phyloP scores from a whole-genome alignment of 106 monocot genomes.

The Xerophyta viscosa region DNA sequence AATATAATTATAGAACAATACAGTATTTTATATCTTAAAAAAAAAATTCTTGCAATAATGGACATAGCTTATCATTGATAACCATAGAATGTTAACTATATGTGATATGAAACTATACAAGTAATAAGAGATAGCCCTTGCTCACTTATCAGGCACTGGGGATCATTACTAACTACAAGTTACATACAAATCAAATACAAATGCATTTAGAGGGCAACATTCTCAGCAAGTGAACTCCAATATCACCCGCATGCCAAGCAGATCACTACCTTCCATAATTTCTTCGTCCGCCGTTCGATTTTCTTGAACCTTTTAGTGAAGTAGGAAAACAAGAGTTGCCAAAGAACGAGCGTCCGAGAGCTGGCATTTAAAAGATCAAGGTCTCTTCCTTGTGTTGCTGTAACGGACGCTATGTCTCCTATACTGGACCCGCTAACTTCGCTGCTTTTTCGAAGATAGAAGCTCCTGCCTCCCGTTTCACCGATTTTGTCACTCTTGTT shows the following conservation, averaged over 20 bases:
- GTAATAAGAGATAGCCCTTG: too few relatives aligned
- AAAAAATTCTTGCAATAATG: too few relatives aligned
- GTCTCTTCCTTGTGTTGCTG: neutral
- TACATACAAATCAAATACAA: too few relatives aligned
- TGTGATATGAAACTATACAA: too few relatives aligned
- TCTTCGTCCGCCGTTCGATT: conserved; percentile 40
- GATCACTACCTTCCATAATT: conserved; percentile 44
- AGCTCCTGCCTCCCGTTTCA: conserved; percentile 66
- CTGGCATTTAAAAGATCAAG: neutral
- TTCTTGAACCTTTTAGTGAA: conserved; percentile 29
- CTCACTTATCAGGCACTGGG: too few relatives aligned
- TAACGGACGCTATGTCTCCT: conserved; percentile 7
- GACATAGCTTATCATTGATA: too few relatives aligned
- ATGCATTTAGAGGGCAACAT: too few relatives aligned
- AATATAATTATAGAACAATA: too few relatives aligned
- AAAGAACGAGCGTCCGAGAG: neutral
- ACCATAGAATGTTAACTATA: too few relatives aligned
- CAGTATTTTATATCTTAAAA: too few relatives aligned
- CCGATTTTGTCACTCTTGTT: conserved; percentile 66
- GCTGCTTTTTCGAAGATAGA: conserved; percentile 51
- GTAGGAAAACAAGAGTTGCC: conserved; percentile 29
- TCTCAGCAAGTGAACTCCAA: too few relatives aligned
- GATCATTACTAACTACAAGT: too few relatives aligned
- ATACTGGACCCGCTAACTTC: conserved; percentile 7
- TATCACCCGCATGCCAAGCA: conserved; percentile 35